Percentiles rank a stretch among this genome's conserved stretches.
Evolutionary conservation across 495 filamentous ascomycete genomes (phyloP).

Genomic region (Jackrogersella minutella): DNA sequence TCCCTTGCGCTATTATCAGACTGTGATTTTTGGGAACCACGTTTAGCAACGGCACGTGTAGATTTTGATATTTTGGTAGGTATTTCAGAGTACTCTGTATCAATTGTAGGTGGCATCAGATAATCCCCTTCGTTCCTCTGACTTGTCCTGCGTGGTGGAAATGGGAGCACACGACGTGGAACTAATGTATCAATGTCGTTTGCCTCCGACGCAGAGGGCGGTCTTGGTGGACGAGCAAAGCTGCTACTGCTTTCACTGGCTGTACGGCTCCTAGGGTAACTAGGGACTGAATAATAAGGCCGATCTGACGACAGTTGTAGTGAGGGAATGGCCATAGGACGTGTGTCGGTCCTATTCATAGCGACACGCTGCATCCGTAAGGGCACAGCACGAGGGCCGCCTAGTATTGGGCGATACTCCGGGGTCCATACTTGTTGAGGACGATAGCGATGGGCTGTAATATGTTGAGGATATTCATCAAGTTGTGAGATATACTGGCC

Average conservation of each 20-base stretch:
- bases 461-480: constrained; percentile 3
- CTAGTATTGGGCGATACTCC: constrained; percentile 2
- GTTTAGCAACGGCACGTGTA: constrained; percentile 23
- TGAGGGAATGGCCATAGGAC: constrained; percentile 16
- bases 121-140: background rate
- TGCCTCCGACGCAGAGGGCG: constrained; percentile 21
- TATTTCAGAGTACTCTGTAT: background rate
- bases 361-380: constrained; percentile 21
- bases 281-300: constrained; percentile 33
- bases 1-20: background rate
- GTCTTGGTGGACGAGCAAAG: constrained; percentile 8
- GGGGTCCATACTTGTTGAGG: constrained; percentile 12
- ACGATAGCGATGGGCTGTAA: constrained; percentile 21
- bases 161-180: background rate
- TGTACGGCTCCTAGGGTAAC: background rate
- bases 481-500: background rate
- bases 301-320: constrained; percentile 5
- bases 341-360: constrained; percentile 3
- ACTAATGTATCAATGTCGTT: constrained; percentile 9
- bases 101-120: background rate
- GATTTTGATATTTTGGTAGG: background rate
- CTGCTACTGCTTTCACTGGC: background rate
- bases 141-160: background rate
- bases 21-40: constrained; percentile 14
- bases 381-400: constrained; percentile 23